Evolutionary conservation across 176 grass and related monocot genomes (phyloP).

Genomic region (Raddia distichophylla): DNA sequence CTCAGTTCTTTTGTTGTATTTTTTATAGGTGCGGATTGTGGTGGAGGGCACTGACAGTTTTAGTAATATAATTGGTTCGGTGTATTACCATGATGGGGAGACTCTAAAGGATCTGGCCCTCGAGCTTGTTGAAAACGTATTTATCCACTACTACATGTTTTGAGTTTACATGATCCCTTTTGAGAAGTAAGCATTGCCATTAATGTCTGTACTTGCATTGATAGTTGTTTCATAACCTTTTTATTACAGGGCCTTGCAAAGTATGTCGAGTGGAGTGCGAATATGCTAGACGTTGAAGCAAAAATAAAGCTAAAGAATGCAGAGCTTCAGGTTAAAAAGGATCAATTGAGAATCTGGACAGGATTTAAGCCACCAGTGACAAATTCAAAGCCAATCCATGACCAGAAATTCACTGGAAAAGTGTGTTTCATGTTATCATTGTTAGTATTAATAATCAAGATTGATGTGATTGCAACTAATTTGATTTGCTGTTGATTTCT

Average conservation of each 20-base stretch:
- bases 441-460: conserved; percentile 12
- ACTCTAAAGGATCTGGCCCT: conserved; percentile 82
- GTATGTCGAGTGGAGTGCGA: conserved; percentile 98
- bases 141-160: conserved; percentile 24
- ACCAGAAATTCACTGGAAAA: conserved; percentile 95
- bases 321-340: conserved; percentile 95
- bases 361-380: conserved; percentile 81
- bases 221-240: conserved; percentile 22
- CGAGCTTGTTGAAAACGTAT: conserved; percentile 95
- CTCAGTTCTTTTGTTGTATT: conserved; percentile 26
- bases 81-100: conserved; percentile 95
- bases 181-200: conserved; percentile 8
- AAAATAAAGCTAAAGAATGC: conserved; percentile 84
- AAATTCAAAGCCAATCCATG: conserved; percentile 88
- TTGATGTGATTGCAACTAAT: conserved; percentile 26
- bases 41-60: conserved; percentile 94
- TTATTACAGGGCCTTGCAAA: conserved; percentile 83
- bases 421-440: conserved; percentile 38
- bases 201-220: conserved; percentile 12
- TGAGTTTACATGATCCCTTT: background rate
- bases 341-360: conserved; percentile 83
- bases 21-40: conserved; percentile 83
- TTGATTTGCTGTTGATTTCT: conserved; percentile 36
- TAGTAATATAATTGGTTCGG: conserved; percentile 90
- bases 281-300: conserved; percentile 93